Base-by-base conservation (phyloP, 1,139 yeast genomes). In the Saccharomyces hybrid region DNA sequence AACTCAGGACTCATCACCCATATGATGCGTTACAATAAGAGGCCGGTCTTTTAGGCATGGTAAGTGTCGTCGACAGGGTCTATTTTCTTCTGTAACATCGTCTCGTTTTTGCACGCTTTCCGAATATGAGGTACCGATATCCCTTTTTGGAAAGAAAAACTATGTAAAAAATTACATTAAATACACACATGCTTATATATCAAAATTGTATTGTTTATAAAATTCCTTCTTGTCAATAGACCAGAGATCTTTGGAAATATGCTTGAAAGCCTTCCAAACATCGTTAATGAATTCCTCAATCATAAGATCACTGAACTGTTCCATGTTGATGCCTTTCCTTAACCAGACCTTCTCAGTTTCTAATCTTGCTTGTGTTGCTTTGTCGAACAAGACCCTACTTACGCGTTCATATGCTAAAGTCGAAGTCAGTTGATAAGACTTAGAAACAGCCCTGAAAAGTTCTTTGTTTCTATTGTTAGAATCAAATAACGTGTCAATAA, bases 321-420 rank as follows among this genome's bases (percentile, higher is more conserved):
- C 55, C 9, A 56, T 47, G 29, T 58, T 58, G 2, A 55, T 26
- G n/a, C 56, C 55, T 9, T 56, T 50, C 14, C 50, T 47, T 8
- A 53, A 49, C 56, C 61, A 59, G 2, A 41, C 46, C 11, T 48
- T 50, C 41, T 63, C 66, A 2, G 59, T 54, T 47, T 53, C 52
- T 12, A 54, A 53, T 51, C 68, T 55, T 11, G 62, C 57, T 19
- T 56, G 55, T 11, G 58, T 48, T 11, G 61, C 66, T 48, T 58
- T 59, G n/a, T 58, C 54, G 32, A 64, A 61, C 7, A 64, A 54
- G 5, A 53, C 56, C 49, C 63, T 59, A 41, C 63, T 61, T 8
- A 62, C 58, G 14, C 58, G 54, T 53, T 64, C 65, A 7, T 64
- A 47, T 2, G 62, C 64, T 12, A 63, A 32, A 4, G 62, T 51